Evolutionary conservation across 352 stramenopile genomes (phyloP).

Genomic region (Pythium aphanidermatum): DNA sequence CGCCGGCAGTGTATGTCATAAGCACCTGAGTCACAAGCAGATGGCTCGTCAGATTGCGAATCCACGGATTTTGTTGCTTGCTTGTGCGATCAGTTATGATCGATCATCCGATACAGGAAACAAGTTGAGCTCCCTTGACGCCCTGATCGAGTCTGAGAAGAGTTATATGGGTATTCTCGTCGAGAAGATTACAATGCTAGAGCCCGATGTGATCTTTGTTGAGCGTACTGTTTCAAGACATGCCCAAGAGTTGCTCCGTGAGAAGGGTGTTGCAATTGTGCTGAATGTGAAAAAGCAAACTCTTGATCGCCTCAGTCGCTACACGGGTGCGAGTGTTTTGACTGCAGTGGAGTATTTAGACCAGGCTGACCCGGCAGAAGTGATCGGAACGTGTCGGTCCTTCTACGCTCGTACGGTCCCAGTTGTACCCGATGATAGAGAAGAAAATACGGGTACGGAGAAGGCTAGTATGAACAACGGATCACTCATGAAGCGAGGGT

Average conservation of each 20-base stretch:
- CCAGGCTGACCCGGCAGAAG: slow-evolving; percentile 34
- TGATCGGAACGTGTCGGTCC: slow-evolving; percentile 58
- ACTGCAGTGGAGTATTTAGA: slow-evolving; percentile 92
- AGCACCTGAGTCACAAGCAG: slow-evolving; percentile 96
- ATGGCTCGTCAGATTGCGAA: slow-evolving; percentile 93
- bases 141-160: slow-evolving; percentile 94
- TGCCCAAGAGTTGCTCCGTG: slow-evolving; percentile 91
- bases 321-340: slow-evolving; percentile 91
- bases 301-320: slow-evolving; percentile 89
- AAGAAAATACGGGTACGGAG: slow-evolving; percentile 1
- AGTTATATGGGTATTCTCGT: slow-evolving; percentile 97
- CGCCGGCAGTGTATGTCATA: slow-evolving; percentile 93
- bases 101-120: slow-evolving; percentile 76
- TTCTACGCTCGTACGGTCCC: slow-evolving; percentile 66
- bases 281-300: slow-evolving; percentile 92
- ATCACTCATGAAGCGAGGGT: slow-evolving; percentile 1
- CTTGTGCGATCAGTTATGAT: slow-evolving; percentile 95
- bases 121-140: slow-evolving; percentile 92
- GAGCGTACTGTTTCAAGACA: slow-evolving; percentile 84
- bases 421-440: slow-evolving; percentile 28
- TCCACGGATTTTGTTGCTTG: slow-evolving; percentile 96
- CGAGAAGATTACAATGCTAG: slow-evolving; percentile 93
- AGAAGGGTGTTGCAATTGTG: slow-evolving; percentile 89
- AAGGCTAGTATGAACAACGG: slow-evolving; percentile 9
- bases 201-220: slow-evolving; percentile 95